phyloP scores from a whole-genome alignment of 768 basidiomycete genomes.

The Hygrocybe coccinea region DNA sequence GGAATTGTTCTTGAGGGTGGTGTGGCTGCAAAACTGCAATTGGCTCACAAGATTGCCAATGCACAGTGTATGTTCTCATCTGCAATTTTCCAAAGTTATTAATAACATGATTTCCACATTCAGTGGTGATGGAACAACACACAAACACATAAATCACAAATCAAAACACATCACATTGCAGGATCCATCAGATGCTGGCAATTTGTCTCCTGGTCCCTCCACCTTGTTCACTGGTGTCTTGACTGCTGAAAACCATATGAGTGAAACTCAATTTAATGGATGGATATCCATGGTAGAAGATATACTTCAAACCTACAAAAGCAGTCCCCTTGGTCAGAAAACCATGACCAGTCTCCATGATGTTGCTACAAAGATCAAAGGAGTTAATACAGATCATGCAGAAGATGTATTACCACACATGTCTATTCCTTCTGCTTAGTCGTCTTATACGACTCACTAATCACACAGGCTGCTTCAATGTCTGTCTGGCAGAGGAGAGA shows the following conservation, averaged over 20 bases:
- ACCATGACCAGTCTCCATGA: neutral
- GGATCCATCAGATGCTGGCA: neutral
- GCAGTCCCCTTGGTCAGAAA: slow-evolving; percentile 1
- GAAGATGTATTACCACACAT: neutral
- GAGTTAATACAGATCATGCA: neutral
- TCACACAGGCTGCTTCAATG: neutral
- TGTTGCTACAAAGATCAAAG: neutral
- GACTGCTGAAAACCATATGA: slow-evolving; percentile 15
- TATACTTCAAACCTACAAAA: slow-evolving; percentile 13
- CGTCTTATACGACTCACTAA: too few species aligned
- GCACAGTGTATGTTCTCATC: slow-evolving; percentile 9
- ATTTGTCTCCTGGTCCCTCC: neutral
- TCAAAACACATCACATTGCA: slow-evolving; percentile 13
- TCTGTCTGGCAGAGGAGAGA: too few species aligned
- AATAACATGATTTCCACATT: slow-evolving; percentile 1
- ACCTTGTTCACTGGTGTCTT: slow-evolving; percentile 12
- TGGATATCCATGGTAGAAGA: slow-evolving; percentile 15
- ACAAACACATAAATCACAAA: slow-evolving; percentile 17
- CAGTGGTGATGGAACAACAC: slow-evolving; percentile 19
- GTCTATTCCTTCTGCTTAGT: too few species aligned
- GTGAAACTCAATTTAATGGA: slow-evolving; percentile 15
- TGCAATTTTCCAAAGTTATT: neutral
- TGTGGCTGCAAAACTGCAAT: slow-evolving; percentile 17
- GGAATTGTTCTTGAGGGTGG: slow-evolving; percentile 16
- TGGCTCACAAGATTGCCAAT: slow-evolving; percentile 12